Conservation (phyloP, 257 asterid genomes). For the Fraxinus pennsylvanica region DNA sequence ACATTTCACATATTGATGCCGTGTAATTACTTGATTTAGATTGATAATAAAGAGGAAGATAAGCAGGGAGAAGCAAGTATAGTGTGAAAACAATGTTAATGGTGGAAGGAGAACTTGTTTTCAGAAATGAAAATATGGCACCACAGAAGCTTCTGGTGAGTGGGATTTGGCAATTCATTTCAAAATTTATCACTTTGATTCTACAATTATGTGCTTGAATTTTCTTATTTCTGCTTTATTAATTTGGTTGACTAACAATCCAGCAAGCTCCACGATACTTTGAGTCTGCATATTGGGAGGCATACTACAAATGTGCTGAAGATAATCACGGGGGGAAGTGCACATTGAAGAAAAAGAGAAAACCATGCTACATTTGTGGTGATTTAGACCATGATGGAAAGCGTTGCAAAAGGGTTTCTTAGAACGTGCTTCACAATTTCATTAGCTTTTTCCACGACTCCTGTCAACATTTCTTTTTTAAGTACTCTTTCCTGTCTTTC, state of each 20-base stretch:
- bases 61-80: constrained; percentile 25
- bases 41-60: constrained; percentile 26
- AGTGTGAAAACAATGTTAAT: constrained; percentile 4
- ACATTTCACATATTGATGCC: not conserved
- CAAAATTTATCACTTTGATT: constrained; percentile 14
- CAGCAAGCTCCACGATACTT: constrained; percentile 45
- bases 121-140: constrained; percentile 20
- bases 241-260: constrained; percentile 22
- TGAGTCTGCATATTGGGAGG: constrained; percentile 9
- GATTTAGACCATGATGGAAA: constrained; percentile 30
- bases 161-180: constrained; percentile 11
- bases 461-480: not conserved
- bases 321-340: not conserved
- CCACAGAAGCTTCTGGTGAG: constrained; percentile 34
- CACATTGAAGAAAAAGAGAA: constrained; percentile 16
- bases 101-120: constrained; percentile 18
- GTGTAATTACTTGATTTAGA: constrained; percentile 26
- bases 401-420: constrained; percentile 32
- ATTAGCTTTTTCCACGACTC: not conserved
- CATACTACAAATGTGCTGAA: constrained; percentile 22
- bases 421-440: constrained; percentile 11
- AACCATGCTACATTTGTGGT: constrained; percentile 42
- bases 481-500: not conserved
- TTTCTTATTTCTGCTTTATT: not conserved
- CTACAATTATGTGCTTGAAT: not conserved